Evolutionary conservation across 192 early-diverging fungal genomes (phyloP).

Genomic region (Phlyctochytrium planicorne): DNA sequence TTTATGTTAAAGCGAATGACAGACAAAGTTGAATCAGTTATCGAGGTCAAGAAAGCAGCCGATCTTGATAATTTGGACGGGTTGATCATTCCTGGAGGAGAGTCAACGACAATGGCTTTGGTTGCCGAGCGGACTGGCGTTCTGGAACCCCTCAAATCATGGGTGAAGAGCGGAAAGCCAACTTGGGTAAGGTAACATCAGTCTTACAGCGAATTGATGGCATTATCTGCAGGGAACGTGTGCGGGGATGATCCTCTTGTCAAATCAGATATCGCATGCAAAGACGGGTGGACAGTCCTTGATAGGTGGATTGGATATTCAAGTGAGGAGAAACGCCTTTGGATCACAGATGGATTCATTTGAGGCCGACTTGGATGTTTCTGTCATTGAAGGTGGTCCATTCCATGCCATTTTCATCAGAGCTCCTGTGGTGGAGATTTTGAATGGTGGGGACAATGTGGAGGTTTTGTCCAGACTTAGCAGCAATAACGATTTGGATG

Average conservation of each 20-base stretch:
- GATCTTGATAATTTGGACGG: constrained; percentile 73
- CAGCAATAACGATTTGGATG: constrained; percentile 48
- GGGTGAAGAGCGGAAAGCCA: constrained; percentile 75
- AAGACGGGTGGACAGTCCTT: constrained; percentile 86
- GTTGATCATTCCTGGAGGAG: constrained; percentile 93
- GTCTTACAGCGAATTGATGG: neutral
- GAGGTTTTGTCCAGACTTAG: constrained; percentile 68
- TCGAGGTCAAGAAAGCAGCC: constrained; percentile 67
- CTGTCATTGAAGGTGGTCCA: constrained; percentile 39
- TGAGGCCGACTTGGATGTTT: constrained; percentile 63
- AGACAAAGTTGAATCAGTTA: constrained; percentile 46
- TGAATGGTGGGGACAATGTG: constrained; percentile 62
- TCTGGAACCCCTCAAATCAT: constrained; percentile 73
- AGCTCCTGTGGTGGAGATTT: constrained; percentile 80
- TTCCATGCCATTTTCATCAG: constrained; percentile 89
- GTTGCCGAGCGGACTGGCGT: constrained; percentile 85
- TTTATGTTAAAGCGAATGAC: constrained; percentile 73
- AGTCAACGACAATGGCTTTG: constrained; percentile 91
- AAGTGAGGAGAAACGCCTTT: constrained; percentile 91
- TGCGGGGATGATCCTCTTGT: constrained; percentile 92
- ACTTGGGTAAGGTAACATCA: constrained; percentile 51
- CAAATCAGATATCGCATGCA: constrained; percentile 67
- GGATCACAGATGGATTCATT: constrained; percentile 94
- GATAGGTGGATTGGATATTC: constrained; percentile 78
- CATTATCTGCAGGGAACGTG: constrained; percentile 76